phyloP scores from a whole-genome alignment of 257 asterid genomes.

The Paulownia fortunei region DNA sequence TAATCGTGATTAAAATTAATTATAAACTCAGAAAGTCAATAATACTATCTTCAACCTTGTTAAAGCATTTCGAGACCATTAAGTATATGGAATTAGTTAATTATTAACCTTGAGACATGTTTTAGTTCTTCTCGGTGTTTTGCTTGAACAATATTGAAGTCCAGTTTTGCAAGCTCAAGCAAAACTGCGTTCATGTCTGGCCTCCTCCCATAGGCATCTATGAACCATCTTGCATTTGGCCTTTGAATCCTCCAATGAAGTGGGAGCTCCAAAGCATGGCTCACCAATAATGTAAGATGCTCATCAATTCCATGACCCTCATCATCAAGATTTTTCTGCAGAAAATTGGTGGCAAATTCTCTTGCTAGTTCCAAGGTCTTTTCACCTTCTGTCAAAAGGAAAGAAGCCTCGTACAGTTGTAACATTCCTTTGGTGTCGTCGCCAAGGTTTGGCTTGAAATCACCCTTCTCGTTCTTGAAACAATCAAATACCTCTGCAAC shows the following conservation, averaged over 20 bases:
- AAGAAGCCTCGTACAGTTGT: constrained; percentile 45
- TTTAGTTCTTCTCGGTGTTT: constrained; percentile 43
- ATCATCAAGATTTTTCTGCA: not conserved
- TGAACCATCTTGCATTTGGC: constrained; percentile 36
- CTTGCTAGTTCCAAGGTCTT: constrained; percentile 35
- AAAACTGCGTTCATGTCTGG: constrained; percentile 16
- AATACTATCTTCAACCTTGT: no score
- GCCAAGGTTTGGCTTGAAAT: no score
- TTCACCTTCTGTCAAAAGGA: constrained; percentile 23
- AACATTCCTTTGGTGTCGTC: no score
- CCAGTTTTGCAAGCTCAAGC: no score
- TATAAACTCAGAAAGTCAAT: no score
- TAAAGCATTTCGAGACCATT: no score
- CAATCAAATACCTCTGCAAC: no score
- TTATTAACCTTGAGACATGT: constrained; percentile 30
- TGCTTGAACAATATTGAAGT: no score
- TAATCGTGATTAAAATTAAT: not conserved
- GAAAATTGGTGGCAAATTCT: no score
- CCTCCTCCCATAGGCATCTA: no score
- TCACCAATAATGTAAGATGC: constrained; percentile 18
- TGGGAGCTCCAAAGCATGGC: constrained; percentile 42
- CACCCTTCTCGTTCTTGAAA: no score
- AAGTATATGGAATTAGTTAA: not conserved
- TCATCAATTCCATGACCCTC: constrained; percentile 3
- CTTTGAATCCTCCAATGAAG: constrained; percentile 33